Conservation (phyloP, 179 eudicot species). For the Camellia oleifera region DNA sequence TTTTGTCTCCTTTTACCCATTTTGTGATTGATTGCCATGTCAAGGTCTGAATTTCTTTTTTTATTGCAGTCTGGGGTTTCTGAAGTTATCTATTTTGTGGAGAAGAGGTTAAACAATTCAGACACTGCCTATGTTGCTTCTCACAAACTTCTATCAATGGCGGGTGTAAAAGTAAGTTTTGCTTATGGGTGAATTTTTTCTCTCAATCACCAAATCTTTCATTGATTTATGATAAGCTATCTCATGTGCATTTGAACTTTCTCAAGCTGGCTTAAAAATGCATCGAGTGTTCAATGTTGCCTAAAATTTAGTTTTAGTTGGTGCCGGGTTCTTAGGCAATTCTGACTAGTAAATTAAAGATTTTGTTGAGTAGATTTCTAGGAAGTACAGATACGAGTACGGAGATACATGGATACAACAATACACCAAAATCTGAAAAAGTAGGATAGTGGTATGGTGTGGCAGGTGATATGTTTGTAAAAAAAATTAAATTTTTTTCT, state of each 20-base stretch:
- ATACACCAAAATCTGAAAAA: no score
- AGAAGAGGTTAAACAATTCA: constrained; percentile 66
- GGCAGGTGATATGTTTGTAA: no score
- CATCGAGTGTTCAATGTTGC: background rate
- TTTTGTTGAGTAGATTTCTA: background rate
- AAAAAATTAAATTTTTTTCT: no score
- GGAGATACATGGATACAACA: no score
- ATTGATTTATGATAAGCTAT: background rate
- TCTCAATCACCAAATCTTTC: background rate
- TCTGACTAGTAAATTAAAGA: background rate
- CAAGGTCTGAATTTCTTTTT: background rate
- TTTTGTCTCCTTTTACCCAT: background rate
- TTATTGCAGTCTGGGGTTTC: constrained; percentile 77
- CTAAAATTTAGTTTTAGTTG: background rate
- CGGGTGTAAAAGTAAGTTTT: constrained; percentile 63
- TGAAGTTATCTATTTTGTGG: constrained; percentile 84
- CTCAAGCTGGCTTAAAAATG: background rate
- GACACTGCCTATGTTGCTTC: constrained; percentile 74
- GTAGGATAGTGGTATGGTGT: no score
- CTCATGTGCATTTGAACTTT: background rate
- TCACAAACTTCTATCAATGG: constrained; percentile 78
- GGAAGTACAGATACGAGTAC: no score
- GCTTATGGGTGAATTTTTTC: background rate
- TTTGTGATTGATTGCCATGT: background rate
- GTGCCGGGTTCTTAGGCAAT: background rate